Evolutionary conservation across 2,329 filamentous ascomycete species (phyloP).

Genomic region (Calonectria crousiana): DNA sequence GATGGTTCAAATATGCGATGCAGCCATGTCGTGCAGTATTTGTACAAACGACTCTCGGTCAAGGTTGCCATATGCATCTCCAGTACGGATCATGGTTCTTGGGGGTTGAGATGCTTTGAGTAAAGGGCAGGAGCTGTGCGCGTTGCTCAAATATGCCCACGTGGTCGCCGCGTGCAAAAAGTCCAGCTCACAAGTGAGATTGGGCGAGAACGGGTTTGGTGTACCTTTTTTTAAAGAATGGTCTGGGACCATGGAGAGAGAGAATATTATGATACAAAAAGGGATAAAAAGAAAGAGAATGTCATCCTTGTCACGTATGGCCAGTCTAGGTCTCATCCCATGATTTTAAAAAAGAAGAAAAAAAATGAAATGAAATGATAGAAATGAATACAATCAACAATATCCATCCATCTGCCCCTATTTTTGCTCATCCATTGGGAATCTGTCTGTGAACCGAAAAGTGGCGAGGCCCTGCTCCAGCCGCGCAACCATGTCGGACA

Average conservation of each 20-base stretch:
- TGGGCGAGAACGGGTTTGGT: background rate
- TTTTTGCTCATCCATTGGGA: conserved; percentile 63
- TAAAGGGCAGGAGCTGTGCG: background rate
- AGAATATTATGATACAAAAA: background rate
- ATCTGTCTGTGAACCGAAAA: conserved; percentile 76
- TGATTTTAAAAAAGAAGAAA: too few relatives aligned
- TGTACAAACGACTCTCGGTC: conserved; percentile 12
- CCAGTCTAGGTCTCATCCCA: background rate
- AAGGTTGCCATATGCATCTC: background rate
- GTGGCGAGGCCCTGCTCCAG: conserved; percentile 71
- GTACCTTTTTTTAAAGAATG: background rate
- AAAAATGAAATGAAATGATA: too few relatives aligned
- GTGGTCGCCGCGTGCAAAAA: background rate
- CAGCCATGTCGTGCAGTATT: conserved; percentile 37
- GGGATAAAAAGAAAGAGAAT: background rate
- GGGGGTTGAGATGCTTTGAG: background rate
- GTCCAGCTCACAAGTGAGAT: background rate
- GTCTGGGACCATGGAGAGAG: background rate
- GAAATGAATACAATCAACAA: background rate
- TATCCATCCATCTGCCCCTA: background rate
- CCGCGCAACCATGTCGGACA: conserved; percentile 54
- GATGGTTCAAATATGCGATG: conserved; percentile 34
- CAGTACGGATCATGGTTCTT: background rate
- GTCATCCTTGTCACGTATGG: too few relatives aligned
- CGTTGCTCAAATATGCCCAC: background rate